Conservation (phyloP, 805 yeast species). For the Pichia pseudocactophila region DNA sequence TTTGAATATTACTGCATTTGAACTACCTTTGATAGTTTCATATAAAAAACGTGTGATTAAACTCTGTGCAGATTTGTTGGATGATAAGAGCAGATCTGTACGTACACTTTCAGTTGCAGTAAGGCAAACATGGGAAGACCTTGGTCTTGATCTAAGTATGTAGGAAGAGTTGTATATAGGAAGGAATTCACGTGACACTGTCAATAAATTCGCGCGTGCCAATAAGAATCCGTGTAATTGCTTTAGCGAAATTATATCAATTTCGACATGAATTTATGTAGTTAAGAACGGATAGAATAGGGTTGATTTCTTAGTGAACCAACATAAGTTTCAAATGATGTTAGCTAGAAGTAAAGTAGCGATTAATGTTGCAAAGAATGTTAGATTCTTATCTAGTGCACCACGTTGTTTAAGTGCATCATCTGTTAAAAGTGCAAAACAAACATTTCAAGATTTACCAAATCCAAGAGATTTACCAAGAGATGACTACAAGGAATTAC, state of each 20-base stretch:
- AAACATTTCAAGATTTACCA: slow-evolving; percentile 23
- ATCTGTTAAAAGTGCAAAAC: slow-evolving; percentile 7
- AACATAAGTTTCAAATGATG: neutral
- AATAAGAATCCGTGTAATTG: no score
- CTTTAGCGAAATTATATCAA: no score
- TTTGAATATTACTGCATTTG: slow-evolving; percentile 32
- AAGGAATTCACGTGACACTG: neutral
- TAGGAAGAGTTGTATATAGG: neutral
- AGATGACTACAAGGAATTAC: slow-evolving; percentile 25
- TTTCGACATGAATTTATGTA: no score
- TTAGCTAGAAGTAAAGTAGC: slow-evolving; percentile 6
- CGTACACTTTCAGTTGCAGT: slow-evolving; percentile 72
- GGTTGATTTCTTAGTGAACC: neutral
- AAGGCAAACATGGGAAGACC: slow-evolving; percentile 66
- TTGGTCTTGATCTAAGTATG: slow-evolving; percentile 18
- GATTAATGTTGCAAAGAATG: slow-evolving; percentile 1
- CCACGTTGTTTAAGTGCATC: slow-evolving; percentile 8
- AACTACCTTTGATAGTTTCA: slow-evolving; percentile 39
- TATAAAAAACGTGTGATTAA: slow-evolving; percentile 42
- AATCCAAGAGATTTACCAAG: slow-evolving; percentile 29
- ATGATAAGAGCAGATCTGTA: slow-evolving; percentile 65
- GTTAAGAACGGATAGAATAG: neutral
- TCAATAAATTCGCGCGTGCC: no score
- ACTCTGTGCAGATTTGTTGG: slow-evolving; percentile 45
- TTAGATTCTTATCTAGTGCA: slow-evolving; percentile 5